Evolutionary conservation across 352 stramenopile species (phyloP), one percentile per base, ranked within the genome.

Genomic region (Blastocystis sp.): DNA sequence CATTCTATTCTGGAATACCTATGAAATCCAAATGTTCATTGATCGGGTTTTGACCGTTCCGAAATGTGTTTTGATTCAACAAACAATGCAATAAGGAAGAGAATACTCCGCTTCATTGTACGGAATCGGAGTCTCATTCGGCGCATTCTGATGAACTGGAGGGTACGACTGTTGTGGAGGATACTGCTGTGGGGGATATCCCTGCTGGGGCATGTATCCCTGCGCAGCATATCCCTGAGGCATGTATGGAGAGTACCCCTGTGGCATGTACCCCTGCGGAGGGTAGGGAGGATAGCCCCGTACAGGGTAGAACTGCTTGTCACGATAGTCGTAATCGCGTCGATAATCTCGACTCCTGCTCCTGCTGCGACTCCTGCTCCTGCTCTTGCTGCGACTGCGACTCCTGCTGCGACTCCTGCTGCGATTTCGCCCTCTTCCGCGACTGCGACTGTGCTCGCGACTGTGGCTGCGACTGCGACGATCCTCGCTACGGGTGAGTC

Each of bases 11-110:
- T 34, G 5, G 50, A 39, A 80, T n/a, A 8, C 37, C 15, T 41
- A 39, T n/a, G 0, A 34, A n/a, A 45, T 66, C 26, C 9, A 4
- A 80, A 23, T 39, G 62, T 29, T 26, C 3, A 39, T 41, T 62
- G 70, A 41, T 80, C 70, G 70, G 70, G 70, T 50, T 80, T 80
- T 80, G 39, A 54, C 15, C 29, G n/a, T 79, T 54, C 68, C 43
- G n/a, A 9, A n/a, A n/a, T n/a, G 20, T n/a, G 11, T n/a, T 66
- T 66, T 66, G 56, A 37, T 34, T 39, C 18, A 77, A 77, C 66
- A 77, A 77, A 77, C 66, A 77, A 55, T 53, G 3, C 7, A 77
- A 56, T 77, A 77, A 34, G 66, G 66, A 47, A 45, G 66, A 18
- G 43, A 77, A 56, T 77, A 77, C 20, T 47, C 20, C 5, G 43